phyloP scores from a whole-genome alignment of 148 eudicot species.

The Rhododendron simsii region DNA sequence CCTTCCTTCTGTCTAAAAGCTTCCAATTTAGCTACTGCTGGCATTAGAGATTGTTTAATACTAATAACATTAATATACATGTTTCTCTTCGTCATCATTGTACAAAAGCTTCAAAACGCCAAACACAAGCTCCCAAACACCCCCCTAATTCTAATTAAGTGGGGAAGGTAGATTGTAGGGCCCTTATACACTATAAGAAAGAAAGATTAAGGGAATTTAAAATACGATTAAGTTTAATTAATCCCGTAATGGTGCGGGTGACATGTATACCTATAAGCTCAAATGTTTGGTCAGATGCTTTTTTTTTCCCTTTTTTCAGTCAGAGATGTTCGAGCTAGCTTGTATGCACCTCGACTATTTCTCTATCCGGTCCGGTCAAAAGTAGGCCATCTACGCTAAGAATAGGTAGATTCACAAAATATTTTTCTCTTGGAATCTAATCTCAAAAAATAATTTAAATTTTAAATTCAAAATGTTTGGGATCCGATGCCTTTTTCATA shows the following conservation, averaged over 20 bases:
- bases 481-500: conserved; percentile 3
- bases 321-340: neutral
- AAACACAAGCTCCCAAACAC: too few species aligned
- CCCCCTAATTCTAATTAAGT: too few species aligned
- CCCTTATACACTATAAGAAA: neutral
- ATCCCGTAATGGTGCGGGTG: neutral
- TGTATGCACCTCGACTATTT: neutral
- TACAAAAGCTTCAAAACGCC: neutral
- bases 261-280: neutral
- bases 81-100: neutral
- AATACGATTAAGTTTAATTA: conserved; percentile 1
- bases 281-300: neutral
- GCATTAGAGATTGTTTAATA: neutral
- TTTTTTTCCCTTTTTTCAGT: neutral
- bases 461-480: too few species aligned
- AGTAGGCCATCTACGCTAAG: neutral
- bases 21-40: neutral
- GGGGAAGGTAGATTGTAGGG: neutral
- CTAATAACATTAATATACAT: neutral
- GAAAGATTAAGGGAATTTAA: neutral
- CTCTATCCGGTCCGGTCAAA: neutral
- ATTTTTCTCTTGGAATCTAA: too few species aligned
- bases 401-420: neutral
- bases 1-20: neutral
- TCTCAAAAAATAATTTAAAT: too few species aligned